Evolutionary conservation across 768 basidiomycete species (phyloP).

Genomic region (Podaxis pistillaris): DNA sequence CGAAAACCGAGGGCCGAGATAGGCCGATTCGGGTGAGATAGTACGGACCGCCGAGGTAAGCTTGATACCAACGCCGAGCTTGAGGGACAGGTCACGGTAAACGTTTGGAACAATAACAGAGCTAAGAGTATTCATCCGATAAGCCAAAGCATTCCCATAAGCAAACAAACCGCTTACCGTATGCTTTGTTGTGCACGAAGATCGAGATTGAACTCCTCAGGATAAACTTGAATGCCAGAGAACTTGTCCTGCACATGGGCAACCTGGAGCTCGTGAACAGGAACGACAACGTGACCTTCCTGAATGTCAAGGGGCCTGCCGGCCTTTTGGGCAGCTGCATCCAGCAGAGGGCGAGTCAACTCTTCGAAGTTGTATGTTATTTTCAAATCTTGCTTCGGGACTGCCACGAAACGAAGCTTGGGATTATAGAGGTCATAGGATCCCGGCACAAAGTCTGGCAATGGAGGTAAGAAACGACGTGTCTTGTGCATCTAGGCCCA

Average conservation of each 20-base stretch:
- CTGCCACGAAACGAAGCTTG: constrained; percentile 43
- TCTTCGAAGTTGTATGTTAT: constrained; percentile 52
- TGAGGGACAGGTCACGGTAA: constrained; percentile 46
- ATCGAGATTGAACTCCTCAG: constrained; percentile 39
- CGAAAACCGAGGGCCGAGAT: constrained; percentile 56
- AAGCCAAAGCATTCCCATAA: not conserved
- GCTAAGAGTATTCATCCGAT: constrained; percentile 26
- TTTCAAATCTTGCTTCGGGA: constrained; percentile 41
- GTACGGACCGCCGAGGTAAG: constrained; percentile 58
- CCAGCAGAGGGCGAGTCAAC: constrained; percentile 38
- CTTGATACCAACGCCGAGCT: constrained; percentile 54
- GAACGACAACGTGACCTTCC: constrained; percentile 39
- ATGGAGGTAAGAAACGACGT: constrained; percentile 49
- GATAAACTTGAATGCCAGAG: constrained; percentile 40
- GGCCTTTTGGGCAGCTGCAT: constrained; percentile 36
- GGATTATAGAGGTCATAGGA: constrained; percentile 49
- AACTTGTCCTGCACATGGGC: constrained; percentile 50
- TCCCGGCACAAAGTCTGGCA: constrained; percentile 44
- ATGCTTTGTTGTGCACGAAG: constrained; percentile 54
- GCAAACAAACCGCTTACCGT: constrained; percentile 31
- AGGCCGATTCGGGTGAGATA: constrained; percentile 58
- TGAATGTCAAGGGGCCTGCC: constrained; percentile 32
- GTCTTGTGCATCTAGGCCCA: constrained; percentile 53
- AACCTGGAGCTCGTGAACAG: constrained; percentile 56
- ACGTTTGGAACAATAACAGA: constrained; percentile 53